These are phyloP conservation scores for Phialophora expanda DNA, from an alignment of 2,329 filamentous ascomycete species.

Conservation along the genomic window DNA sequence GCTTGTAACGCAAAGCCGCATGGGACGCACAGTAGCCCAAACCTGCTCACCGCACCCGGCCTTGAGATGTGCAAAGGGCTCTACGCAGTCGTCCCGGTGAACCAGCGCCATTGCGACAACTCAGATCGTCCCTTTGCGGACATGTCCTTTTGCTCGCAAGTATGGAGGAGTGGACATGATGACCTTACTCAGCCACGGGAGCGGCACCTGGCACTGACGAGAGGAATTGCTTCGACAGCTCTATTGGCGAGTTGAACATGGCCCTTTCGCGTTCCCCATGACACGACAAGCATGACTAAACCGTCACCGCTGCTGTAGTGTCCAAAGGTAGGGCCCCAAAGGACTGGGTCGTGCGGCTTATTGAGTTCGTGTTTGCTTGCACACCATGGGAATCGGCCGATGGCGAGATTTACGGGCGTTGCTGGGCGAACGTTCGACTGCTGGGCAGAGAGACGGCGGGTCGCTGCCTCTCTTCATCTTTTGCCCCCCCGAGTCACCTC, in stretches of 20 bases:
- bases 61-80: neutral
- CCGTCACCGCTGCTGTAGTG: neutral
- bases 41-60: neutral
- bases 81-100: neutral
- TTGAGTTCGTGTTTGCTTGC: slow-evolving; percentile 6
- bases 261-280: neutral
- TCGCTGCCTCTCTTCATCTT: neutral
- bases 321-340: neutral
- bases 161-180: slow-evolving; percentile 23
- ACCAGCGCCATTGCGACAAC: neutral
- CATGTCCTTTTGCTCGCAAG: slow-evolving; percentile 28
- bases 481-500: slow-evolving; percentile 6
- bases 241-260: slow-evolving; percentile 7
- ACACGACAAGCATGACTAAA: neutral
- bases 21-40: neutral
- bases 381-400: slow-evolving; percentile 2
- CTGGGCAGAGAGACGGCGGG: slow-evolving; percentile 7
- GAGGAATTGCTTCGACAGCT: neutral
- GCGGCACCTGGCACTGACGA: slow-evolving; percentile 13
- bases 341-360: neutral
- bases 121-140: slow-evolving; percentile 7
- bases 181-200: slow-evolving; percentile 32
- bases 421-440: neutral
- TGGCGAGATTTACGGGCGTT: slow-evolving; percentile 1
- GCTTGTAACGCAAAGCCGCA: slow-evolving; percentile 21